Base-by-base conservation (phyloP, 768 basidiomycete genomes). In the Psilocybe cubensis region DNA sequence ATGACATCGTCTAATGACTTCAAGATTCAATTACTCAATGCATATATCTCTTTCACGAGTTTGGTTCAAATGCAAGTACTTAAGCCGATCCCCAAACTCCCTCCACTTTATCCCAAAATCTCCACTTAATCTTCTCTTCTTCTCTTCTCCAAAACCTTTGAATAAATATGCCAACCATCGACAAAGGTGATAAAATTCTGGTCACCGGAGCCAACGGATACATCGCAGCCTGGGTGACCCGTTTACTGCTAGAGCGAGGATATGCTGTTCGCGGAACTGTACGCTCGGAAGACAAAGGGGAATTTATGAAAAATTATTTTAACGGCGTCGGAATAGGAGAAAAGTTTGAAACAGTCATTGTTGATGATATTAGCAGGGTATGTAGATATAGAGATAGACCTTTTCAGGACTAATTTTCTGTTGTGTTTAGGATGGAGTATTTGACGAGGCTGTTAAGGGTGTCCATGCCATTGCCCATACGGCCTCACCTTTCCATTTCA, bases 381-480 rank as follows among this genome's bases (percentile, higher is more conserved):
- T 31, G n/a, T n/a, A n/a, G n/a, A n/a, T n/a, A 23, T 20, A 24
- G 0, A 18, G 5, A n/a, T 28, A 9, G 27, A n/a, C n/a, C n/a
- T n/a, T n/a, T 31, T n/a, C 24, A 31, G 1, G 24, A 20, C 12
- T 6, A 35, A 3, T 18, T 20, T 24, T 11, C n/a, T 35, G 18
- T 11, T 18, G 6, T 12, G 8, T 42, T 83, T 86, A 86, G 85
- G 80, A 79, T 2, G 83, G 83, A 6, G 89, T 87, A 1, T 95
- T 92, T 59, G 90, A 94, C 67, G 85, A 91, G 49, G 91, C 86
- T 0, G 88, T 93, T 57, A 83, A 86, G 68, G 90, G 81, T 1
- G 84, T 93, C 7, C 86, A 91, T 57, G 92, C 81, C 0, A 83
- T 94, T 49, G 79, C 75, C 33, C 91, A 91, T 64, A 83, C 79